Percentiles rank a stretch among this genome's conserved stretches.
Evolutionary conservation across 768 basidiomycete species (phyloP).

Genomic region (Amanita brunnescens): DNA sequence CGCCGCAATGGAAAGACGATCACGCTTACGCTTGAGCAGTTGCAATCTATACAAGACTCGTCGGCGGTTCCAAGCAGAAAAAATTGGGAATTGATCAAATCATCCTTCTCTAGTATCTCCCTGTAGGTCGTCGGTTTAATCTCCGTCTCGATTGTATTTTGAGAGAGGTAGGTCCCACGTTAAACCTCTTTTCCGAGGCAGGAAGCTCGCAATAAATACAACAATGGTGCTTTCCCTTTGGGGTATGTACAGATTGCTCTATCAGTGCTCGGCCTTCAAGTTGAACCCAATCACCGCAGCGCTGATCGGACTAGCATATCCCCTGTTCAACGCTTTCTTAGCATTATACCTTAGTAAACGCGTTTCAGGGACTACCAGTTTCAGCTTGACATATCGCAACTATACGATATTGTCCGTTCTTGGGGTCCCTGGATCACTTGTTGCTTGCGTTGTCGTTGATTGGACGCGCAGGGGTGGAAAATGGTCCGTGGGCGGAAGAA

Average conservation of each 20-base stretch:
- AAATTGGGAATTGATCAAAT: slow-evolving; percentile 21
- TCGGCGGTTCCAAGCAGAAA: slow-evolving; percentile 13
- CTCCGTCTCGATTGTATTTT: background rate
- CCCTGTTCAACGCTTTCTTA: slow-evolving; percentile 44
- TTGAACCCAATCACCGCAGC: background rate
- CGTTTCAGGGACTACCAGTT: slow-evolving; percentile 16
- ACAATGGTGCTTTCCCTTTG: slow-evolving; percentile 41
- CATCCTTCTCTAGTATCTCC: slow-evolving; percentile 29
- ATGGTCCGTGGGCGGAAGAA: slow-evolving; percentile 26
- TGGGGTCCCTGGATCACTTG: slow-evolving; percentile 38
- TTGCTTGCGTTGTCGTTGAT: slow-evolving; percentile 38
- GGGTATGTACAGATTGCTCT: slow-evolving; percentile 24
- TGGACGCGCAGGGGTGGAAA: slow-evolving; percentile 23
- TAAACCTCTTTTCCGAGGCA: slow-evolving; percentile 38
- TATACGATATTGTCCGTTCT: slow-evolving; percentile 39
- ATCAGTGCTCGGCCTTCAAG: background rate
- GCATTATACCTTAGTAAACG: slow-evolving; percentile 36
- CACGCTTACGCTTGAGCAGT: slow-evolving; percentile 36
- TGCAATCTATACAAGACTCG: slow-evolving; percentile 23
- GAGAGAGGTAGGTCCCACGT: slow-evolving; percentile 33
- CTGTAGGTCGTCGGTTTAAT: slow-evolving; percentile 23
- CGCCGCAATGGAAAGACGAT: slow-evolving; percentile 36
- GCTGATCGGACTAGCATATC: slow-evolving; percentile 41
- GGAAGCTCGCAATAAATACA: slow-evolving; percentile 36
- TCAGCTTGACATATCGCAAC: slow-evolving; percentile 34